These are phyloP conservation scores for Monosporascus ibericus DNA, from an alignment of 2,329 filamentous ascomycete genomes.

Conservation along the genomic window DNA sequence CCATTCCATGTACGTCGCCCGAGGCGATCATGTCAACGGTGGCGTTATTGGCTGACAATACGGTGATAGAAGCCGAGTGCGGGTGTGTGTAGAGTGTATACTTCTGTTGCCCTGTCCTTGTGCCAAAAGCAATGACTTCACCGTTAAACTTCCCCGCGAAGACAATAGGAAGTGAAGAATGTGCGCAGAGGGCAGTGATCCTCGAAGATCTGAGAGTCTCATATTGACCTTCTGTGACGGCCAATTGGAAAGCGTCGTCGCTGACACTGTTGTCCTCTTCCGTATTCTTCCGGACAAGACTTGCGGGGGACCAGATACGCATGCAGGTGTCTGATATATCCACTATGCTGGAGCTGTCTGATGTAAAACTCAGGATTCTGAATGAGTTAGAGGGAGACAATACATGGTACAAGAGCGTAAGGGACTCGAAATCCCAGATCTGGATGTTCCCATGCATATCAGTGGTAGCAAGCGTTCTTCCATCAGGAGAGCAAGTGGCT, in stretches of 20 bases:
- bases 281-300: constrained; percentile 12
- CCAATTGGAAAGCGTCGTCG: constrained; percentile 4
- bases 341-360: constrained; percentile 12
- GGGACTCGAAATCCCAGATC: constrained; percentile 18
- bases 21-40: constrained; percentile 1
- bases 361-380: constrained; percentile 14
- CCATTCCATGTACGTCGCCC: constrained; percentile 3
- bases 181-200: constrained; percentile 10
- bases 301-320: constrained; percentile 17
- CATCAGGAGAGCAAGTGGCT: constrained; percentile 12
- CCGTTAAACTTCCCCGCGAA: constrained; percentile 13
- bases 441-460: constrained; percentile 10
- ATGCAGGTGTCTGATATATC: constrained; percentile 15
- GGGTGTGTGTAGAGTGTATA: constrained; percentile 7
- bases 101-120: constrained; percentile 3
- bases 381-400: constrained; percentile 6
- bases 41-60: constrained; percentile 1
- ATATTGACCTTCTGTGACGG: constrained; percentile 7
- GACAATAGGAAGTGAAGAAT: constrained; percentile 7
- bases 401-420: constrained; percentile 13
- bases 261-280: constrained; percentile 14
- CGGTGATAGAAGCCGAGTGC: constrained; percentile 4
- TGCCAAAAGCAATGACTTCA: constrained; percentile 6
- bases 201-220: constrained; percentile 5
- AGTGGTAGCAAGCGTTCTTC: constrained; percentile 12